These are phyloP conservation scores for Cocos nucifera DNA, from an alignment of 176 grass and related monocot species.

Conservation along the genomic window DNA sequence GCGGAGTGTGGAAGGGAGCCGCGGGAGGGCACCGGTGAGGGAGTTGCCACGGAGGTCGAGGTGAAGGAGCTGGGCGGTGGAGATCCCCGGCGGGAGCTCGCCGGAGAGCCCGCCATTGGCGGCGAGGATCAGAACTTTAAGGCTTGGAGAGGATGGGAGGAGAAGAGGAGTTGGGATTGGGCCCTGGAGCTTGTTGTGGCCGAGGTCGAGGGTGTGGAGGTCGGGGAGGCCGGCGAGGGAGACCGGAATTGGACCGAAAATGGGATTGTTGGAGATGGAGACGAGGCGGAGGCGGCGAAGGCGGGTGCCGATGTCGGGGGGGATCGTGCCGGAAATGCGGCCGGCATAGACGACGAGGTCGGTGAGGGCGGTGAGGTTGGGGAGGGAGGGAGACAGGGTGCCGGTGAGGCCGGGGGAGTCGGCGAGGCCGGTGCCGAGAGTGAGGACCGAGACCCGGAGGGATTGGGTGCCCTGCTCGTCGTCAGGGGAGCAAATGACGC, in stretches of 20 bases:
- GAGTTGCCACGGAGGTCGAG: conserved; percentile 58
- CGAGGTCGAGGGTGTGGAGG: conserved; percentile 86
- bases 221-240: conserved; percentile 50
- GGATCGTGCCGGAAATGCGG: conserved; percentile 40
- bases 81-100: conserved; percentile 31
- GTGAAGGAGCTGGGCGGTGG: conserved; percentile 45
- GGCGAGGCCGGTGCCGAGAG: conserved; percentile 58
- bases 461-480: background rate
- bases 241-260: conserved; percentile 42
- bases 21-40: conserved; percentile 34
- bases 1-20: conserved; percentile 35
- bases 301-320: conserved; percentile 23
- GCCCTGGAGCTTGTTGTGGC: conserved; percentile 56
- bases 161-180: conserved; percentile 33
- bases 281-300: conserved; percentile 60
- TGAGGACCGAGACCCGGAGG: conserved; percentile 59
- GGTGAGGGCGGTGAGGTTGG: conserved; percentile 48
- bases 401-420: conserved; percentile 62
- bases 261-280: conserved; percentile 47
- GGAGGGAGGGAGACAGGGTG: conserved; percentile 40
- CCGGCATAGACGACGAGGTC: conserved; percentile 69
- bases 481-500: conserved; percentile 55
- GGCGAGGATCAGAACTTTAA: conserved; percentile 66
- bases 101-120: conserved; percentile 57
- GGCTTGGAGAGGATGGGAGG: conserved; percentile 41